phyloP scores from a whole-genome alignment of 129 eudicot genomes.

The Flaveria ramosissima region DNA sequence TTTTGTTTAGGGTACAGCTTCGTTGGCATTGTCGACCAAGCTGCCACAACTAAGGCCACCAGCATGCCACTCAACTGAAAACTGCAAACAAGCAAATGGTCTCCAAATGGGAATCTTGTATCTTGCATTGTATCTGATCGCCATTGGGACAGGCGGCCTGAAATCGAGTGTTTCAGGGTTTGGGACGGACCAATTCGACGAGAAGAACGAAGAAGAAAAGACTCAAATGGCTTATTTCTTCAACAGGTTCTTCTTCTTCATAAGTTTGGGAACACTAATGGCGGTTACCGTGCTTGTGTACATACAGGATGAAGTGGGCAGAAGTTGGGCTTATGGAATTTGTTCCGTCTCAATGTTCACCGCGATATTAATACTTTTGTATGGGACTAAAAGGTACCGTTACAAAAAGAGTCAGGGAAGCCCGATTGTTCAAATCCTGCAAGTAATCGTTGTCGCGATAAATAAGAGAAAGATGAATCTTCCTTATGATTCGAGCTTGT shows the following conservation, averaged over 20 bases:
- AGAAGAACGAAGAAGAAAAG: constrained; percentile 74
- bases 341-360: constrained; percentile 75
- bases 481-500: constrained; percentile 57
- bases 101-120: constrained; percentile 83
- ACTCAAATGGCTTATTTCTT: constrained; percentile 83
- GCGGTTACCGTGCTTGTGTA: constrained; percentile 92
- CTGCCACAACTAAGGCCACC: constrained; percentile 80
- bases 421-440: constrained; percentile 77
- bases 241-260: constrained; percentile 87
- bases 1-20: constrained; percentile 64
- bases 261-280: constrained; percentile 74
- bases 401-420: constrained; percentile 82
- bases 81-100: constrained; percentile 66
- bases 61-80: constrained; percentile 45
- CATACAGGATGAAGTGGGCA: constrained; percentile 79
- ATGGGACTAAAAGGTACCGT: constrained; percentile 66
- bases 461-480: constrained; percentile 58
- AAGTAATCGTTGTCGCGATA: constrained; percentile 64
- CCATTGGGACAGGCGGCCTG: constrained; percentile 92
- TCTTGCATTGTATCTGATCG: constrained; percentile 78
- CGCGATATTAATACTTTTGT: constrained; percentile 58
- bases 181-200: constrained; percentile 92
- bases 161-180: constrained; percentile 97
- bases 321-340: constrained; percentile 92
- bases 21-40: constrained; percentile 58